Conservation (phyloP, 2,329 filamentous ascomycete species). For the Penicillium sp. region DNA sequence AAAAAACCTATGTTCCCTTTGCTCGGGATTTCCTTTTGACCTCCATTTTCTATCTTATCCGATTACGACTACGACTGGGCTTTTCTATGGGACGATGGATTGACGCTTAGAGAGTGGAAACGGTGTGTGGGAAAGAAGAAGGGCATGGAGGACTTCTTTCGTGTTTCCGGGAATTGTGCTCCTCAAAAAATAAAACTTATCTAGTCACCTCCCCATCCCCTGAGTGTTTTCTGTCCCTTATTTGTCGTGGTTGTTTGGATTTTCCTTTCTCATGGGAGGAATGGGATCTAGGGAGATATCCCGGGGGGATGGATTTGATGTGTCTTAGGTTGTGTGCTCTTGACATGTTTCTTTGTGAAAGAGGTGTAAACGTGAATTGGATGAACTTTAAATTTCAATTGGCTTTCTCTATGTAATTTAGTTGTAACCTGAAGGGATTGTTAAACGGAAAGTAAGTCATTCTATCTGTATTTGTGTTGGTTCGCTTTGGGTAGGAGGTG, state of each 20-base stretch:
- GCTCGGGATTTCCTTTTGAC: conserved; percentile 4
- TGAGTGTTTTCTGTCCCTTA: too few relatives aligned
- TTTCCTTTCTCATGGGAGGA: neutral
- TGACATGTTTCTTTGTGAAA: conserved; percentile 19
- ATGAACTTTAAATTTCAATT: conserved; percentile 29
- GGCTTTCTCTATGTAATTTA: conserved; percentile 35
- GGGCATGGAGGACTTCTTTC: conserved; percentile 1
- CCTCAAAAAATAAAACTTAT: conserved; percentile 6
- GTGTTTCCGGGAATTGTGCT: conserved; percentile 8
- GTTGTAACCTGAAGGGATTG: conserved; percentile 33
- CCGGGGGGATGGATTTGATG: conserved; percentile 7
- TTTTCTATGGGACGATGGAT: conserved; percentile 6
- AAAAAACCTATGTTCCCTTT: neutral
- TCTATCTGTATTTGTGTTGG: neutral
- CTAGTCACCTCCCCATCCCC: conserved; percentile 2
- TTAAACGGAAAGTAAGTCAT: conserved; percentile 17
- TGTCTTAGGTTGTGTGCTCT: conserved; percentile 22
- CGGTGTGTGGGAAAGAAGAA: conserved; percentile 3
- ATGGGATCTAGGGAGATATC: neutral
- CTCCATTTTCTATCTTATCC: neutral
- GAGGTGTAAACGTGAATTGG: conserved; percentile 33
- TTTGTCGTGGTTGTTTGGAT: neutral
- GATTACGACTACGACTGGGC: conserved; percentile 7
- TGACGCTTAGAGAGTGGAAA: conserved; percentile 1
- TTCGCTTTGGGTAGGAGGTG: too few relatives aligned